Evolutionary conservation across 169 alveolate genomes (phyloP), one percentile per base, ranked within the genome.

Genomic region (Theileria parva): DNA sequence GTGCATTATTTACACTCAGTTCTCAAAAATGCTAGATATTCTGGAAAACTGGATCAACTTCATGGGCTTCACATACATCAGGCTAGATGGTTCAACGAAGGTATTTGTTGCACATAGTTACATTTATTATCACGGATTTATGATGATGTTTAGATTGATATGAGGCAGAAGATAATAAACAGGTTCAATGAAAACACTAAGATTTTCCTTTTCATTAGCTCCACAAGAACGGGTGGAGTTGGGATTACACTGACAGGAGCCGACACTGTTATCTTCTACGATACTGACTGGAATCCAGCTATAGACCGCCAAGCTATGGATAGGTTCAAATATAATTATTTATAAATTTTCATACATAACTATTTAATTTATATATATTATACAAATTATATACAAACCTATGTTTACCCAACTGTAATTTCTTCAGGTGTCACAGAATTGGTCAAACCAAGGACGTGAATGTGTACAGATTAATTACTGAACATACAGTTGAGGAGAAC

Each of bases 211-310:
- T 98, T 98, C 84, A 98, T 98, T 12, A 96, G 99, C 1, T 97
- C 99, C 11, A 98, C 99, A 15, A 93, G 99, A 53, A 94, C 99
- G 48, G 99, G 99, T 17, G 99, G 99, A 34, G 97, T 98, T 27
- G 99, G 99, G 2, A 85, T 98, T 15, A 98, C 98, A 83, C 88
- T 98, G 57, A 98, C 99, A 1, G 99, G 99, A 13, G 99, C 99
- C 1, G 99, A 98, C 87, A 95, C 98, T 0, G 99, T 98, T 13
- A 97, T 98, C 68, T 97, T 98, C 88, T 98, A 97, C 89, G 99
- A 98, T 79, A 96, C 99, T 0, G 99, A 96, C 87, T 98, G 99
- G 99, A 98, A 98, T 84, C 99, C 99, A 7, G 99, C 99, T 7
- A 97, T 98, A 98, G 99, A 98, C 88, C 93, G 98, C 74, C 98